Percentiles rank a stretch among this genome's conserved stretches.
Conservation (phyloP, 208 protist species). For the Balamuthia mandrillaris region DNA sequence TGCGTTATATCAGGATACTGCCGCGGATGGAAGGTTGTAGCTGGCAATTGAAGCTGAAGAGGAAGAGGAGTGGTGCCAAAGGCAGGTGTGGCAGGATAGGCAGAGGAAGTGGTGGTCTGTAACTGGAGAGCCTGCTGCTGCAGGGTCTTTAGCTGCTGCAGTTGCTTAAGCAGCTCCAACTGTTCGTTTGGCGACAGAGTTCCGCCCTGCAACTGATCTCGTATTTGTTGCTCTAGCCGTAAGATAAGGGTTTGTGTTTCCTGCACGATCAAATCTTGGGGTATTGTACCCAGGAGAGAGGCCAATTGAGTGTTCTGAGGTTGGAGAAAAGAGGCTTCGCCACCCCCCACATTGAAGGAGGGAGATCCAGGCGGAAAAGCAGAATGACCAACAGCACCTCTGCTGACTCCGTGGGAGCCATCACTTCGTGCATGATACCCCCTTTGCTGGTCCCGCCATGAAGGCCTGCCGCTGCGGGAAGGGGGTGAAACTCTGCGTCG, state of each 20-base stretch:
- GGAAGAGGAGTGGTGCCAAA: background rate
- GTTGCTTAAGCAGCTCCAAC: background rate
- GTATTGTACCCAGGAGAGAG: too few relatives aligned
- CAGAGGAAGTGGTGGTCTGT: background rate
- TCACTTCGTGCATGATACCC: too few relatives aligned
- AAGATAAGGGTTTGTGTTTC: background rate
- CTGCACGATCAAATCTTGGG: too few relatives aligned
- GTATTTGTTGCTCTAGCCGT: background rate
- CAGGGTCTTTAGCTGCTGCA: background rate
- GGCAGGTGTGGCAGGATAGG: background rate
- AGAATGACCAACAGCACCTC: too few relatives aligned
- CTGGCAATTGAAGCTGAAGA: background rate
- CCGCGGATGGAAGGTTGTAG: background rate
- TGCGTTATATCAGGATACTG: background rate
- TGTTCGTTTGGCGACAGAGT: background rate
- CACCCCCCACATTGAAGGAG: too few relatives aligned
- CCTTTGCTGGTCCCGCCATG: too few relatives aligned
- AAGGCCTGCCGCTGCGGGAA: too few relatives aligned
- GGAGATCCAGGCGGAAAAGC: too few relatives aligned
- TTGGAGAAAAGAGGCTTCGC: too few relatives aligned
- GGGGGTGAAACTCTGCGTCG: too few relatives aligned
- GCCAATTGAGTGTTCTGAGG: too few relatives aligned
- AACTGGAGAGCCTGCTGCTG: conserved; percentile 13
- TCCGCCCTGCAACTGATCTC: background rate
- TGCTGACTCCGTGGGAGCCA: too few relatives aligned